Conservation (phyloP, 352 stramenopile genomes). For the Peronospora farinosa region DNA sequence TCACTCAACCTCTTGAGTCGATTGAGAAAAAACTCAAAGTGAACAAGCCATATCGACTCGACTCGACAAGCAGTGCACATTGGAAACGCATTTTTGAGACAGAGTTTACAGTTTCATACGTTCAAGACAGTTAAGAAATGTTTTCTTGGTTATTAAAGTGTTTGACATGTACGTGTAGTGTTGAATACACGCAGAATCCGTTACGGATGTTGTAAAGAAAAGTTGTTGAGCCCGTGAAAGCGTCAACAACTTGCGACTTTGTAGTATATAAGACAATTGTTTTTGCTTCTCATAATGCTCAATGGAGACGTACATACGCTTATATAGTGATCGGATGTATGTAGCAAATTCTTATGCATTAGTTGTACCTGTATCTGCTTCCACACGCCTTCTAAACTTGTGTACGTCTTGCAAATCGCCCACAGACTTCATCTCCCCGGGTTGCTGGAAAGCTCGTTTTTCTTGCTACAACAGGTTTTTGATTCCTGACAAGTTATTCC, state of each 20-base stretch:
- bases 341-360: no score
- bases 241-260: neutral
- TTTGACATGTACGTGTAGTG: neutral
- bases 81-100: neutral
- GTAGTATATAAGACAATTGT: neutral
- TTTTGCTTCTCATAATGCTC: no score
- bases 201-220: neutral
- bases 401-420: slow-evolving; percentile 58
- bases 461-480: slow-evolving; percentile 16
- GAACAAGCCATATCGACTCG: neutral
- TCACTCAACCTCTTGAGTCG: slow-evolving; percentile 3
- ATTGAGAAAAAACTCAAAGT: slow-evolving; percentile 11
- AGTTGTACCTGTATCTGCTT: no score
- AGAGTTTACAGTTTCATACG: slow-evolving; percentile 1
- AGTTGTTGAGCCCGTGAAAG: neutral
- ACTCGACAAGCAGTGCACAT: neutral
- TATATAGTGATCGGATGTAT: no score
- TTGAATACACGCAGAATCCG: no score
- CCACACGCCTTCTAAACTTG: no score
- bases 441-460: slow-evolving; percentile 47
- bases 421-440: slow-evolving; percentile 34
- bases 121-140: neutral
- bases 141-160: neutral
- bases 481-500: slow-evolving; percentile 41
- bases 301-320: neutral